These are phyloP conservation scores for Rhodotorula sp. DNA, from an alignment of 1,284 basidiomycete species.

Conservation along the genomic window DNA sequence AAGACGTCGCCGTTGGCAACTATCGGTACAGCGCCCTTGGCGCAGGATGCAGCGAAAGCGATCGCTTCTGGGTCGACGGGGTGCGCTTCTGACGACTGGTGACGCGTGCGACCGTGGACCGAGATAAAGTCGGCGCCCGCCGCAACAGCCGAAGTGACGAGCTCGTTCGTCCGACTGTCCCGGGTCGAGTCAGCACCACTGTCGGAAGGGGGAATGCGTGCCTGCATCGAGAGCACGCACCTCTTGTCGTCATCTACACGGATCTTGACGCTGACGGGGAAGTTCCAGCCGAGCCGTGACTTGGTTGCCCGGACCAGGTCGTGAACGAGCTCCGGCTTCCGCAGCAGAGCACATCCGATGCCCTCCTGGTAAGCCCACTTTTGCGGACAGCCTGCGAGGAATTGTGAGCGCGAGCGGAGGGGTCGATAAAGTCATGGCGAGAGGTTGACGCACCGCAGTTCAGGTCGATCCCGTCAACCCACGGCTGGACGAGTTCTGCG, in stretches of 20 bases:
- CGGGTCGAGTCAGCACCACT: neutral
- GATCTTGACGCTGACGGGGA: constrained; percentile 62
- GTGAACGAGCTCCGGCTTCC: constrained; percentile 58
- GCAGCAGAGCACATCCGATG: constrained; percentile 59
- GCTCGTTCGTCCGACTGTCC: constrained; percentile 54
- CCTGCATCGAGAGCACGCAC: constrained; percentile 42
- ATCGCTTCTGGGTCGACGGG: constrained; percentile 57
- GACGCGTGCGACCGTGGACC: constrained; percentile 60
- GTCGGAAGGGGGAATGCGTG: neutral
- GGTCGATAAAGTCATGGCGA: neutral
- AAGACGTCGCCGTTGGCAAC: constrained; percentile 62
- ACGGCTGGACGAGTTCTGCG: constrained; percentile 55
- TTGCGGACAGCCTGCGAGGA: constrained; percentile 53
- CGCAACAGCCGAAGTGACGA: constrained; percentile 55
- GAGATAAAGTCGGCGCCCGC: constrained; percentile 56
- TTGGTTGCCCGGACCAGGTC: constrained; percentile 59
- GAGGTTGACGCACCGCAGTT: constrained; percentile 53
- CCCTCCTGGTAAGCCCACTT: constrained; percentile 58
- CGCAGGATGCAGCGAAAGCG: constrained; percentile 56
- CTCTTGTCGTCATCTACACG: constrained; percentile 56
- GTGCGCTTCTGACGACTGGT: constrained; percentile 55
- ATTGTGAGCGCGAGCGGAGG: neutral
- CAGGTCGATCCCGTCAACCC: constrained; percentile 60
- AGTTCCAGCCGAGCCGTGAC: constrained; percentile 56
- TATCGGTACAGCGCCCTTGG: constrained; percentile 55